Evolutionary conservation across 176 grass and related monocot genomes (phyloP).

Genomic region (Rhipidocladum racemiflorum): DNA sequence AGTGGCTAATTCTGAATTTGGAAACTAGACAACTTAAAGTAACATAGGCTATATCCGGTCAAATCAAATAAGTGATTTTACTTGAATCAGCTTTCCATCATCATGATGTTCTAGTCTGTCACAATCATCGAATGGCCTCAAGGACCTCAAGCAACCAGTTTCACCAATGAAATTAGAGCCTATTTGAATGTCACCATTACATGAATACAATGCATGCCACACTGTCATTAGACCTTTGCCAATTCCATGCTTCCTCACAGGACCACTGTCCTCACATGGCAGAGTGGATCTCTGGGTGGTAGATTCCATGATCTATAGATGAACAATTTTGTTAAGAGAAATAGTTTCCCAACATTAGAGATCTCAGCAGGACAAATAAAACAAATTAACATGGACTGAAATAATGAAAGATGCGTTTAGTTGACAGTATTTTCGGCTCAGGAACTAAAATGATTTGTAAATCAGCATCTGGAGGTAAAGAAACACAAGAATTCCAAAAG

Average conservation of each 20-base stretch:
- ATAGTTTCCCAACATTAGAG: not conserved
- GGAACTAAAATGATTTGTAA: slow-evolving; percentile 6
- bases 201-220: slow-evolving; percentile 75
- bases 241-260: slow-evolving; percentile 73
- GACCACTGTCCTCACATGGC: slow-evolving; percentile 28
- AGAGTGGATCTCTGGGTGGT: slow-evolving; percentile 11
- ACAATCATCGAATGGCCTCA: slow-evolving; percentile 47
- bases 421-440: not conserved
- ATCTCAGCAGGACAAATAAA: slow-evolving; percentile 6
- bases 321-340: slow-evolving; percentile 5
- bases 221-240: slow-evolving; percentile 99
- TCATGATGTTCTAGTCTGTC: slow-evolving; percentile 15
- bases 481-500: slow-evolving; percentile 9
- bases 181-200: slow-evolving; percentile 42
- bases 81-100: slow-evolving; percentile 36
- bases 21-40: not conserved
- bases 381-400: not conserved
- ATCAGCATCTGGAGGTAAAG: not conserved
- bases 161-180: slow-evolving; percentile 49
- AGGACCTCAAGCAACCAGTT: slow-evolving; percentile 56
- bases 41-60: not conserved
- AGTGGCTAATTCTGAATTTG: slow-evolving; percentile 11
- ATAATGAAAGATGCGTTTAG: not conserved
- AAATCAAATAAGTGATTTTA: slow-evolving; percentile 41
- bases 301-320: slow-evolving; percentile 37